phyloP scores from a whole-genome alignment of 805 yeast species.

The Brettanomyces sp. region DNA sequence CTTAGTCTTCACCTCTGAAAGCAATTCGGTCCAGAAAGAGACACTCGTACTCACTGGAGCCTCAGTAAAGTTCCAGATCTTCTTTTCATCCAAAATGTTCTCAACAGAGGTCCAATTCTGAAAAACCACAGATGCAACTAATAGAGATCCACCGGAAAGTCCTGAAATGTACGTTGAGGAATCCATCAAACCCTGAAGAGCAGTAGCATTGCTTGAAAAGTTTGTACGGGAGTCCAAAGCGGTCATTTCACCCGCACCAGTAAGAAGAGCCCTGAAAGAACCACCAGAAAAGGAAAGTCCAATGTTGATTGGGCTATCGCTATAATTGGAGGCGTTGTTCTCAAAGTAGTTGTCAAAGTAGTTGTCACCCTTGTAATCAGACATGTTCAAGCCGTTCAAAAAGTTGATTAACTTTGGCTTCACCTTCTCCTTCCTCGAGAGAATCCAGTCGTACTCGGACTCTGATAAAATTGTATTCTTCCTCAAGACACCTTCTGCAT shows the following conservation, averaged over 20 bases:
- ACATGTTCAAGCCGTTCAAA: conserved; percentile 33
- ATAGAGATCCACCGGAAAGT: conserved; percentile 74
- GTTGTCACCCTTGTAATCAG: conserved; percentile 32
- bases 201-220: conserved; percentile 31
- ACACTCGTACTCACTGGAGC: conserved; percentile 46
- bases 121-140: conserved; percentile 53
- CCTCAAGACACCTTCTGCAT: conserved; percentile 24
- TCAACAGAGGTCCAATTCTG: conserved; percentile 66
- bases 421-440: conserved; percentile 34
- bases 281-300: conserved; percentile 72
- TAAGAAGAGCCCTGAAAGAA: conserved; percentile 76
- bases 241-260: conserved; percentile 74
- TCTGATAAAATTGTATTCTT: conserved; percentile 35
- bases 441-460: conserved; percentile 45
- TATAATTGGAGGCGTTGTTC: conserved; percentile 11
- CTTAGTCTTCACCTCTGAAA: conserved; percentile 40
- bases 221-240: conserved; percentile 57
- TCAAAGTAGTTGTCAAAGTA: conserved; percentile 29
- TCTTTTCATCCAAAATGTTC: conserved; percentile 32
- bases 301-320: conserved; percentile 31
- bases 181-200: conserved; percentile 53
- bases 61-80: conserved; percentile 58
- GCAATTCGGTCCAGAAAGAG: conserved; percentile 39
- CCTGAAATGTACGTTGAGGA: conserved; percentile 64
- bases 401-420: conserved; percentile 34